Evolutionary conservation across 2,329 filamentous ascomycete species (phyloP).

Genomic region (Cladosporium sp.): DNA sequence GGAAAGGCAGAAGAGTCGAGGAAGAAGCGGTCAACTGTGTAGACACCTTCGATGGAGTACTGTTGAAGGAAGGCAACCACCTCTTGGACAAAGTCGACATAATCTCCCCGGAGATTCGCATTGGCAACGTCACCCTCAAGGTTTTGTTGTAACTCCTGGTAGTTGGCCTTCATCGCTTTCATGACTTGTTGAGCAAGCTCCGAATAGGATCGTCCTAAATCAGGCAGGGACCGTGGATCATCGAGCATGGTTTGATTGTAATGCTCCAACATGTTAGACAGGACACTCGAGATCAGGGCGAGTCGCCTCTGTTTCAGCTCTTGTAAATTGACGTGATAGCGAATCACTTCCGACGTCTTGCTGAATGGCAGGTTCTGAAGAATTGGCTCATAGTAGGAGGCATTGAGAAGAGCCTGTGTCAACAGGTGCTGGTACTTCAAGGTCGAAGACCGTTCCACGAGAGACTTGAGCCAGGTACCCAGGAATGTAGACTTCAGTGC

Average conservation of each 20-base stretch:
- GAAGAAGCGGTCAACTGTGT: constrained; percentile 55
- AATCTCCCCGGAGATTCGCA: constrained; percentile 43
- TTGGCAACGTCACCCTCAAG: constrained; percentile 17
- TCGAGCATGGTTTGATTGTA: constrained; percentile 33
- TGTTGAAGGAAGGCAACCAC: constrained; percentile 59
- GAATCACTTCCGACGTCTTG: constrained; percentile 31
- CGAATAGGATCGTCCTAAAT: constrained; percentile 45
- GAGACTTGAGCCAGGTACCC: constrained; percentile 50
- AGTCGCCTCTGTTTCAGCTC: constrained; percentile 54
- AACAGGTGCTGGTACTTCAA: constrained; percentile 59
- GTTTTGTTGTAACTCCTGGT: constrained; percentile 47
- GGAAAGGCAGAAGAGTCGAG: constrained; percentile 58
- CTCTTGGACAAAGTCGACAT: constrained; percentile 59
- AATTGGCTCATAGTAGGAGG: constrained; percentile 43
- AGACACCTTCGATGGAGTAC: constrained; percentile 52
- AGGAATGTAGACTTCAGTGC: constrained; percentile 44
- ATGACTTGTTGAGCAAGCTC: constrained; percentile 54
- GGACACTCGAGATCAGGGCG: constrained; percentile 51
- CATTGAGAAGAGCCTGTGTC: constrained; percentile 51
- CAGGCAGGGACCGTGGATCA: constrained; percentile 29
- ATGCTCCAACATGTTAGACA: constrained; percentile 57
- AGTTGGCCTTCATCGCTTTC: constrained; percentile 58
- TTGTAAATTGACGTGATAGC: constrained; percentile 46
- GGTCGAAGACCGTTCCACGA: constrained; percentile 57
- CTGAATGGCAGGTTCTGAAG: constrained; percentile 57